Percentiles rank a stretch among this genome's conserved stretches.
These are phyloP conservation scores for Gracilariopsis chorda DNA, from an alignment of 23 red algal species.

Conservation along the genomic window DNA sequence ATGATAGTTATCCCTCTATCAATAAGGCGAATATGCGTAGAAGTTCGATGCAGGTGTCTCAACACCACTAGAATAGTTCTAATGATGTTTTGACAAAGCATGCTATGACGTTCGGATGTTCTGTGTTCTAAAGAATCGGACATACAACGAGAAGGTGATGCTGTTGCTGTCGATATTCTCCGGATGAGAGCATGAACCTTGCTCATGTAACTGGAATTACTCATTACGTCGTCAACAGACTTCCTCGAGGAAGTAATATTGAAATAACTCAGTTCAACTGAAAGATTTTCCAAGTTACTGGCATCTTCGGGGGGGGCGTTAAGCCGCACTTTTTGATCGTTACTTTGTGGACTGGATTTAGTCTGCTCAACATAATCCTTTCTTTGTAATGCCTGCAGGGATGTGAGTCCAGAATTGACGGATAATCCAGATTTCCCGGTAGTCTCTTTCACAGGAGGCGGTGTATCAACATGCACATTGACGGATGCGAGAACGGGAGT, in stretches of 20 bases:
- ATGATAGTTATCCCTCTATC: constrained; percentile 25
- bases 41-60: not conserved
- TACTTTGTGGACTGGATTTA: too few species aligned
- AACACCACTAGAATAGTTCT: constrained; percentile 28
- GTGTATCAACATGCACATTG: too few species aligned
- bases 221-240: constrained; percentile 10
- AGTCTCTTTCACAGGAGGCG: too few species aligned
- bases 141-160: not conserved
- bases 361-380: too few species aligned
- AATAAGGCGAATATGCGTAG: not conserved
- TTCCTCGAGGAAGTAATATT: constrained; percentile 1
- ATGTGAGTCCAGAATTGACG: too few species aligned
- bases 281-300: not conserved
- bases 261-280: not conserved
- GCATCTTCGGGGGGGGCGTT: too few species aligned
- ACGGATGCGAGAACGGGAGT: too few species aligned
- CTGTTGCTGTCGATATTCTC: constrained; percentile 2
- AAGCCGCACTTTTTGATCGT: too few species aligned
- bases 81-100: constrained; percentile 43
- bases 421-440: too few species aligned
- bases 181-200: not conserved
- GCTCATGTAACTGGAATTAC: not conserved
- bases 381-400: too few species aligned
- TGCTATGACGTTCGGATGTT: not conserved
- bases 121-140: not conserved